A percentile compares a stretch with the other conserved stretches of the same genome.
phyloP scores from a whole-genome alignment of 2,329 filamentous ascomycete genomes.

The Camillea tinctor region DNA sequence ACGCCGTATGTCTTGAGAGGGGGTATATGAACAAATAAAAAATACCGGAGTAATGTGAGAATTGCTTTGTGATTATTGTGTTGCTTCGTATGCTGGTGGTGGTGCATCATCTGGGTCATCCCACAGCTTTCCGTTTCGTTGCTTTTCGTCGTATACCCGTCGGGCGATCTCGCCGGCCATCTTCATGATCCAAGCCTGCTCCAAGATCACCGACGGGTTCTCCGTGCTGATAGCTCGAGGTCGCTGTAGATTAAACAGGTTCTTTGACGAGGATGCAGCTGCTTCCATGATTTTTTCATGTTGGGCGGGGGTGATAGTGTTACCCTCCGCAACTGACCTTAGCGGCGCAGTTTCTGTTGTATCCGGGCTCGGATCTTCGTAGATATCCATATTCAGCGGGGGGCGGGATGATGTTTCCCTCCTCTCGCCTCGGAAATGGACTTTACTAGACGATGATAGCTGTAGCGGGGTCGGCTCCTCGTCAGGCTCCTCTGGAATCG shows the following conservation, averaged over 20 bases:
- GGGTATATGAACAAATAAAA: conserved; percentile 6
- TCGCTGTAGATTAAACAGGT: conserved; percentile 28
- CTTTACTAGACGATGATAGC: conserved; percentile 35
- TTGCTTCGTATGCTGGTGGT: conserved; percentile 61
- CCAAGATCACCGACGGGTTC: conserved; percentile 61
- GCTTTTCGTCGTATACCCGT: conserved; percentile 85
- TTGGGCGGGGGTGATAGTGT: conserved; percentile 8
- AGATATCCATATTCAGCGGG: conserved; percentile 35
- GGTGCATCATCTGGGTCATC: conserved; percentile 56
- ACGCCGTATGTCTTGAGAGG: conserved; percentile 5
- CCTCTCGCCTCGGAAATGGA: conserved; percentile 40
- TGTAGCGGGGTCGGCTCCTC: conserved; percentile 37
- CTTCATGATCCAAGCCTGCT: conserved; percentile 86
- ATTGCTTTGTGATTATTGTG: conserved; percentile 34
- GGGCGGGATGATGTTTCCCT: conserved; percentile 31
- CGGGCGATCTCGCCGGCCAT: conserved; percentile 90
- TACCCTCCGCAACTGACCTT: conserved; percentile 11
- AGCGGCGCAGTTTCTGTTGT: conserved; percentile 14
- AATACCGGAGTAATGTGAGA: not conserved
- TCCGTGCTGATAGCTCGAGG: conserved; percentile 43
- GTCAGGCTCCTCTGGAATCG: conserved; percentile 60
- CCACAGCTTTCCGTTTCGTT: conserved; percentile 51
- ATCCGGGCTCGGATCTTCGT: conserved; percentile 25
- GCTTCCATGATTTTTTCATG: conserved; percentile 28
- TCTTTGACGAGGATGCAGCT: conserved; percentile 28